Evolutionary conservation across 768 basidiomycete species (phyloP), one percentile per base, ranked within the genome.

Genomic region (Tulasnella sp.): DNA sequence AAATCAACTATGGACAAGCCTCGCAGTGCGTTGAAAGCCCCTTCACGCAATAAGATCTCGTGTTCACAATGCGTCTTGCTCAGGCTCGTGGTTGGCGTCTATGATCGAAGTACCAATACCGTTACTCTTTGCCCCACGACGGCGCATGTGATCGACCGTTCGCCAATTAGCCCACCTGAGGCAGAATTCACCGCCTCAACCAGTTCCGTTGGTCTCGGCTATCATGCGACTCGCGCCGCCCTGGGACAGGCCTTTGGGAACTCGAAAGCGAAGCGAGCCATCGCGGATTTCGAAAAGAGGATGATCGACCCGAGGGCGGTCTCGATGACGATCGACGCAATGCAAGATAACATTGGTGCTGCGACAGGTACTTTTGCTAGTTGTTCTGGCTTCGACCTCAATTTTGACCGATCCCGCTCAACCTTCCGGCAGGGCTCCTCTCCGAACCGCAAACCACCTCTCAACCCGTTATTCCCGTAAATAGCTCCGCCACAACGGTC

Each of bases 161-260:
- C 34, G 20, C 16, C 28, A 6, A 69, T 24, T 18, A 9, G 34
- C 28, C 34, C 64, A 6, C n/a, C 24, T 69, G 64, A 4, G 54
- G 24, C 11, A 9, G 16, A 37, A 31, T 6, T 12, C 34, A 14
- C 16, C 16, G 5, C 64, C 34, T 37, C 20, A 8, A 69, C 54
- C 22, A 54, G 11, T 69, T 6, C 64, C 1, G 28, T 16, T 1
- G 64, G 31, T 28, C 64, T 69, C 12, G 31, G 18, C 31, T 69
- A 69, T 37, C 64, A 69, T 18, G 64, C 64, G 20, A 69, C 64
- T 16, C 64, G 64, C 31, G 64, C 64, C 12, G 64, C 64, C 37
- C 64, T 69, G 24, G 64, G 64, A 2, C 64, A 69, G 31, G 64
- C 64, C 28, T 69, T 69, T 28, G 64, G 64, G 64, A 69, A 69